These are phyloP conservation scores for Cercospora zeina DNA, from an alignment of 2,329 filamentous ascomycete species.

Conservation along the genomic window DNA sequence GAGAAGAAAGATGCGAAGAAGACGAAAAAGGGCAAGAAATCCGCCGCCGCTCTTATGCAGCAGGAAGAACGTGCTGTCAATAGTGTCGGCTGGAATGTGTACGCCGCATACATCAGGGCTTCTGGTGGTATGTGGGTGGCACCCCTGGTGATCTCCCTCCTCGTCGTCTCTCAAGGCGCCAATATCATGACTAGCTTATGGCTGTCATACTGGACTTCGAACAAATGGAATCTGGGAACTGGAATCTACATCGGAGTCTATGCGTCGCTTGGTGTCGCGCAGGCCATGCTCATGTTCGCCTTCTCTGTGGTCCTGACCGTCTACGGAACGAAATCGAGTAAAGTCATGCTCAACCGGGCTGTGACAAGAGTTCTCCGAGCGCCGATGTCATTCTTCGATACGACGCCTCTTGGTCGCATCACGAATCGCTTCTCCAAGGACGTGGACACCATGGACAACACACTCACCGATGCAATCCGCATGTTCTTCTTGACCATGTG, in stretches of 20 bases:
- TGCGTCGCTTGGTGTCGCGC: slow-evolving; percentile 68
- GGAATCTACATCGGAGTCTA: slow-evolving; percentile 65
- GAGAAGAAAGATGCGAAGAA: slow-evolving; percentile 59
- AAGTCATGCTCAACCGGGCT: slow-evolving; percentile 75
- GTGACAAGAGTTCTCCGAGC: slow-evolving; percentile 71
- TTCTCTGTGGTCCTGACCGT: slow-evolving; percentile 79
- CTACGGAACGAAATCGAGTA: slow-evolving; percentile 78
- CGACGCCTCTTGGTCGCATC: slow-evolving; percentile 89
- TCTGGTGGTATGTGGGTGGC: slow-evolving; percentile 71
- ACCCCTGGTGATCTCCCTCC: slow-evolving; percentile 61
- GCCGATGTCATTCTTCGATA: slow-evolving; percentile 91
- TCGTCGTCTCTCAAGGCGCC: slow-evolving; percentile 73
- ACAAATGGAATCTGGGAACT: slow-evolving; percentile 67
- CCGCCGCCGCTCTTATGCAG: slow-evolving; percentile 67
- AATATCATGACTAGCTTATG: slow-evolving; percentile 88
- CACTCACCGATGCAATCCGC: slow-evolving; percentile 80
- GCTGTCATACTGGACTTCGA: slow-evolving; percentile 90
- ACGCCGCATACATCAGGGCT: slow-evolving; percentile 72
- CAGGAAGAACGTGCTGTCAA: slow-evolving; percentile 68
- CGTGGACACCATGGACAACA: slow-evolving; percentile 92
- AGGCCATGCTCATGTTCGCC: slow-evolving; percentile 73
- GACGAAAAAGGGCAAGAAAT: slow-evolving; percentile 59
- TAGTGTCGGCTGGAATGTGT: slow-evolving; percentile 78
- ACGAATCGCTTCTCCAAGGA: slow-evolving; percentile 96
- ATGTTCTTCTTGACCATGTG: slow-evolving; percentile 88